phyloP scores from a whole-genome alignment of 1,284 basidiomycete species.

The Cutaneotrichosporon daszewskae region DNA sequence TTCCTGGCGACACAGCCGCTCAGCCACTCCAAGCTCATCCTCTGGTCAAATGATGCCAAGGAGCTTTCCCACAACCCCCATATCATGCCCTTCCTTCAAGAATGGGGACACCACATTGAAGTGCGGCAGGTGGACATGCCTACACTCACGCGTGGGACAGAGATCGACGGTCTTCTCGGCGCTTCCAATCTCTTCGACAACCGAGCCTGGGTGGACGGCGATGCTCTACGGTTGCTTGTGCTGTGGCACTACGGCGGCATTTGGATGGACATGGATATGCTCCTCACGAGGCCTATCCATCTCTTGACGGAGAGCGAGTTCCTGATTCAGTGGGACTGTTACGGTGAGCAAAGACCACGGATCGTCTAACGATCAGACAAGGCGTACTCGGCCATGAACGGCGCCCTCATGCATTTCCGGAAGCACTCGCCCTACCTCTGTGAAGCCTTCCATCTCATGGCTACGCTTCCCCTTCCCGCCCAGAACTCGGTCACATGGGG shows the following conservation, averaged over 20 bases:
- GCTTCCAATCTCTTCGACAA: slow-evolving; percentile 51
- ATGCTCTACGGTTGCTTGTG: slow-evolving; percentile 73
- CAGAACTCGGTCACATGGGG: slow-evolving; percentile 86
- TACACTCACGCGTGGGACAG: slow-evolving; percentile 65
- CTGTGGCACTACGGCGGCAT: slow-evolving; percentile 85
- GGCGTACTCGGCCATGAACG: slow-evolving; percentile 77
- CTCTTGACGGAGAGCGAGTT: slow-evolving; percentile 86
- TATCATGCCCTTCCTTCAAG: slow-evolving; percentile 1
- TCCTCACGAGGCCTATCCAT: slow-evolving; percentile 73
- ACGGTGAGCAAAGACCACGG: slow-evolving; percentile 59
- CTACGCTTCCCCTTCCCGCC: slow-evolving; percentile 63
- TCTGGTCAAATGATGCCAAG: slow-evolving; percentile 84
- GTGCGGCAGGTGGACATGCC: slow-evolving; percentile 63
- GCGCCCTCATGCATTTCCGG: slow-evolving; percentile 85
- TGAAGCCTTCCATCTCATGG: slow-evolving; percentile 87
- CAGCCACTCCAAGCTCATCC: slow-evolving; percentile 58
- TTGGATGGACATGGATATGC: slow-evolving; percentile 93
- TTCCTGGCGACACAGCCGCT: slow-evolving; percentile 84
- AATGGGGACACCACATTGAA: slow-evolving; percentile 64
- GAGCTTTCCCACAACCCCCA: slow-evolving; percentile 22
- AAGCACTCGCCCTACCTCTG: slow-evolving; percentile 86
- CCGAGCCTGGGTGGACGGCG: slow-evolving; percentile 89
- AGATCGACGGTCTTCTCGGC: slow-evolving; percentile 54
- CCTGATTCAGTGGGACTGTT: slow-evolving; percentile 94
- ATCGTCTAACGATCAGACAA: slow-evolving; percentile 58